Percentiles rank a stretch among this genome's conserved stretches.
phyloP scores from a whole-genome alignment of 31 red algal species.

The Endocladia muricata region DNA sequence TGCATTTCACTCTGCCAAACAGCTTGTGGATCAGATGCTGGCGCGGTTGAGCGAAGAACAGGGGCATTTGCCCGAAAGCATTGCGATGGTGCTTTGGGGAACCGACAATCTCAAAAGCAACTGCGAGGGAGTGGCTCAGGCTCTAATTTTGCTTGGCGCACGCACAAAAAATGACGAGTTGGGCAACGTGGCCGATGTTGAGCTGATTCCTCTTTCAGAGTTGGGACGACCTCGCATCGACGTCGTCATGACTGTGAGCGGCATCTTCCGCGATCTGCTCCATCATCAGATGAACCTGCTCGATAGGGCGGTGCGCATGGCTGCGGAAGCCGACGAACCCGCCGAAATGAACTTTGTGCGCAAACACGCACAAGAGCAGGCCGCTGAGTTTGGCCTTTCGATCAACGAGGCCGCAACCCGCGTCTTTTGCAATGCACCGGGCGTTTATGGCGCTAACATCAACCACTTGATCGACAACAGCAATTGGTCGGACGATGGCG shows the following conservation, averaged over 20 bases:
- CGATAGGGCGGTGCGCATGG: constrained; percentile 72
- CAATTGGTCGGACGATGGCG: constrained; percentile 72
- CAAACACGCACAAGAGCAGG: constrained; percentile 66
- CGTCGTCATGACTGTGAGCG: constrained; percentile 69
- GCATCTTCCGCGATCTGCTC: constrained; percentile 81
- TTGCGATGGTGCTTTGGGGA: constrained; percentile 70
- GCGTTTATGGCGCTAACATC: constrained; percentile 76
- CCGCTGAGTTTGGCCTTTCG: constrained; percentile 29
- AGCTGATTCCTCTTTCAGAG: constrained; percentile 67
- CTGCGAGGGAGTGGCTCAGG: constrained; percentile 63
- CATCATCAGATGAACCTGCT: constrained; percentile 75
- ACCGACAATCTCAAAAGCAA: constrained; percentile 76
- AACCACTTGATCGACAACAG: constrained; percentile 66
- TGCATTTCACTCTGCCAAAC: too few relatives aligned
- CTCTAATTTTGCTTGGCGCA: constrained; percentile 64
- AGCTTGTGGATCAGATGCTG: too few relatives aligned
- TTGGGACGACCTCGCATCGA: constrained; percentile 74
- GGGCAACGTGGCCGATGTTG: constrained; percentile 54
- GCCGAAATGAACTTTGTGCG: constrained; percentile 64
- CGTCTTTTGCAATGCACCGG: constrained; percentile 74
- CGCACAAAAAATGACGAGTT: constrained; percentile 43
- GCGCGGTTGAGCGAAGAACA: too few relatives aligned
- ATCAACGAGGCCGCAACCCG: constrained; percentile 64
- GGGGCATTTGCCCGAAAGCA: constrained; percentile 63
- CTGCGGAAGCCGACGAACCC: constrained; percentile 67